Percentiles rank a stretch among this genome's conserved stretches.
phyloP scores from a whole-genome alignment of 257 asterid genomes.

The Solanum tacnaense region DNA sequence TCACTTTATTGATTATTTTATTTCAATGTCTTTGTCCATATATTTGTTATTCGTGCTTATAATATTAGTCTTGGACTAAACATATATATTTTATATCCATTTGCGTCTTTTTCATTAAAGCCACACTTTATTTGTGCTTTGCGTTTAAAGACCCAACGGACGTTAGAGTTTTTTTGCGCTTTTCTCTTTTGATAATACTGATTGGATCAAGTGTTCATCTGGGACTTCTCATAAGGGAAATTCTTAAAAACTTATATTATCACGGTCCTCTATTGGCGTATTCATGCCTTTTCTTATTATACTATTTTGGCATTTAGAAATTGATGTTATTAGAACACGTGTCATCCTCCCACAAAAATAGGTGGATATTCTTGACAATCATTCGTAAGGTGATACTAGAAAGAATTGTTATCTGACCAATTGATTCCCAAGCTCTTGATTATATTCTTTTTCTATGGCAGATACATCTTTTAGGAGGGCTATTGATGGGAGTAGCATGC shows the following conservation, averaged over 20 bases:
- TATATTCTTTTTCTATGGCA: slow-evolving; percentile 14
- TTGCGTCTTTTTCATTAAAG: background rate
- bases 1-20: background rate
- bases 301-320: background rate
- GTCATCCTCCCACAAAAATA: background rate
- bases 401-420: background rate
- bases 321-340: background rate
- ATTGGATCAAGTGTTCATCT: background rate
- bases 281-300: background rate
- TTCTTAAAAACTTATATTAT: background rate
- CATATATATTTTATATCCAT: background rate
- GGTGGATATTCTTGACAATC: background rate
- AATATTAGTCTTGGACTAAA: background rate
- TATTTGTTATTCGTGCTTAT: background rate
- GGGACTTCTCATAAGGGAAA: background rate
- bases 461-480: slow-evolving; percentile 57
- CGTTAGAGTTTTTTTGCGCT: background rate
- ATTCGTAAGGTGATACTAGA: background rate
- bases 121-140: background rate
- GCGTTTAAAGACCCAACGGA: background rate
- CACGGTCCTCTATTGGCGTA: background rate
- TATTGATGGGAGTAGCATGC: slow-evolving; percentile 49
- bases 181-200: background rate
- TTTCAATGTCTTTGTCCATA: background rate
- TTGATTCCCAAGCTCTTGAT: background rate